Evolutionary conservation across 2,329 filamentous ascomycete species (phyloP).

Genomic region (Pyricularia sp.): DNA sequence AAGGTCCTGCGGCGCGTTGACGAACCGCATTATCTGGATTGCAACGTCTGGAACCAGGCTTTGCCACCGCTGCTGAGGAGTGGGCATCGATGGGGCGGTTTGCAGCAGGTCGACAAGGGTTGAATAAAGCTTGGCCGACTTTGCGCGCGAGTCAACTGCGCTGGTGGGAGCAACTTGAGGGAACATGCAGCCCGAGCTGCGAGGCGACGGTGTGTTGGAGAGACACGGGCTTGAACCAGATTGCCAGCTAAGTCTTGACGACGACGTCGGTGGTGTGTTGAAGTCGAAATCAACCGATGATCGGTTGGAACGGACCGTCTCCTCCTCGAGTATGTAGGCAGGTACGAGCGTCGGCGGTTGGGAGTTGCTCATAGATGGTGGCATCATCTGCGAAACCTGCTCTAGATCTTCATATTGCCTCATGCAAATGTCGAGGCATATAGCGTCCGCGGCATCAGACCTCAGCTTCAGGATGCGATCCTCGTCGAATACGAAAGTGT

Average conservation of each 20-base stretch:
- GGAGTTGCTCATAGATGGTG: neutral
- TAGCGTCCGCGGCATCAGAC: constrained; percentile 50
- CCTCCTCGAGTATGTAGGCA: constrained; percentile 20
- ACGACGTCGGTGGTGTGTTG: constrained; percentile 29
- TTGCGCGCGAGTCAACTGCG: constrained; percentile 29
- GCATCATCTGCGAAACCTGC: constrained; percentile 24
- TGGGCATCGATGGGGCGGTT: constrained; percentile 29
- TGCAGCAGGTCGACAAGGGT: constrained; percentile 46
- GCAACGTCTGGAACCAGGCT: constrained; percentile 43
- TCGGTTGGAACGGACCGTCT: constrained; percentile 16
- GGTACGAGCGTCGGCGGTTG: constrained; percentile 13
- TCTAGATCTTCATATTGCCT: constrained; percentile 45
- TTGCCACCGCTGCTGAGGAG: constrained; percentile 38
- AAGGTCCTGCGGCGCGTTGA: constrained; percentile 37
- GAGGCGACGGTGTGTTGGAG: constrained; percentile 41
- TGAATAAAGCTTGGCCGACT: constrained; percentile 38
- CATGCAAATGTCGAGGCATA: constrained; percentile 58
- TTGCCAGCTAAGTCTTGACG: constrained; percentile 39
- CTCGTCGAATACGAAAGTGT: constrained; percentile 57
- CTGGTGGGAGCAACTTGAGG: constrained; percentile 11
- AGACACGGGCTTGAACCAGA: constrained; percentile 29
- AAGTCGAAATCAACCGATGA: constrained; percentile 36
- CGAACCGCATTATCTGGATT: constrained; percentile 49
- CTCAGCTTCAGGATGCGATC: constrained; percentile 53
- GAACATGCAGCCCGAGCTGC: constrained; percentile 31